These are phyloP conservation scores for Pisolithus tinctorius DNA, from an alignment of 768 basidiomycete genomes.

Conservation along the genomic window DNA sequence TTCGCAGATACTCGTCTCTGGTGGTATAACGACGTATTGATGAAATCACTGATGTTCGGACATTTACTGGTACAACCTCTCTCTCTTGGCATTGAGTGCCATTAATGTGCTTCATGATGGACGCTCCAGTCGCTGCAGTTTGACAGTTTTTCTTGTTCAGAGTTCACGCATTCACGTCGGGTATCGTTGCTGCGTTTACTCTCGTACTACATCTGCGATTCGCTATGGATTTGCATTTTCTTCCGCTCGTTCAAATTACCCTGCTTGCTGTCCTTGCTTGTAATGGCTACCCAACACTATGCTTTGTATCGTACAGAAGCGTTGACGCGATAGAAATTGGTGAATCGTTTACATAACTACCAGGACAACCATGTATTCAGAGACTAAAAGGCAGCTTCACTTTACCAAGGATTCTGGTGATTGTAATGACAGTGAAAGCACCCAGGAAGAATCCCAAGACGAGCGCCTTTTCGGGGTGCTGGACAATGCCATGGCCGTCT, in stretches of 20 bases:
- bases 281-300: constrained; percentile 17
- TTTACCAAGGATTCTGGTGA: constrained; percentile 7
- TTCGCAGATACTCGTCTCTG: background rate
- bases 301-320: constrained; percentile 25
- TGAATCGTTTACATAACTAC: background rate
- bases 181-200: constrained; percentile 13
- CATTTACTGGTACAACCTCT: background rate
- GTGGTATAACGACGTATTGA: constrained; percentile 14
- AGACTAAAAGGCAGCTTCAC: background rate
- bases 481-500: background rate
- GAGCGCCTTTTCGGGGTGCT: constrained; percentile 10
- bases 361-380: background rate
- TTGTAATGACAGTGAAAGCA: constrained; percentile 3
- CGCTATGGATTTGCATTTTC: constrained; percentile 25
- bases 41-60: constrained; percentile 4
- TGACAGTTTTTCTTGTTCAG: constrained; percentile 1
- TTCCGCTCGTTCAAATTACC: constrained; percentile 12
- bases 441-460: constrained; percentile 14
- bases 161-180: constrained; percentile 4
- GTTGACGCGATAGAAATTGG: background rate
- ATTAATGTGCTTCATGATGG: constrained; percentile 17
- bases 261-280: constrained; percentile 11
- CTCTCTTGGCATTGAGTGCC: constrained; percentile 23
- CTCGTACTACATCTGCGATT: constrained; percentile 7
- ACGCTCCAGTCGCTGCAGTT: constrained; percentile 5